These are phyloP conservation scores for Hippophae tibetana DNA, from an alignment of 306 rosid species.

Conservation along the genomic window DNA sequence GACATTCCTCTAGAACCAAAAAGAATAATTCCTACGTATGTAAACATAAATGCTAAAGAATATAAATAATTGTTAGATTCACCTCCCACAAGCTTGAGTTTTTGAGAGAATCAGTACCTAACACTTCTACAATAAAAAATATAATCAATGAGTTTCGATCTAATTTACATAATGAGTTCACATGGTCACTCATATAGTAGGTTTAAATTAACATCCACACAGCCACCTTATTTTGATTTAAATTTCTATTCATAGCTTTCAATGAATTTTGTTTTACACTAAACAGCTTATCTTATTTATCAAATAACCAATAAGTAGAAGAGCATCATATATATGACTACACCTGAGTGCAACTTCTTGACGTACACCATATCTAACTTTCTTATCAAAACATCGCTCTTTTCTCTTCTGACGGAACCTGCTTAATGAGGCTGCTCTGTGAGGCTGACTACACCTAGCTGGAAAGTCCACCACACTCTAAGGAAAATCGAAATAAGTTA, in stretches of 20 bases:
- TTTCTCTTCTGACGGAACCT: constrained; percentile 92
- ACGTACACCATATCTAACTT: constrained; percentile 91
- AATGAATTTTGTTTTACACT: not conserved
- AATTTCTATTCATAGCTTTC: not conserved
- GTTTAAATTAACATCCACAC: not conserved
- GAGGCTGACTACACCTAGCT: constrained; percentile 57
- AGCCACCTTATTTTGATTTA: not conserved
- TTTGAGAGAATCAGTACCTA: no score
- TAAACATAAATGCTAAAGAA: no score
- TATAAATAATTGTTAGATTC: no score
- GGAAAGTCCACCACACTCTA: constrained; percentile 53
- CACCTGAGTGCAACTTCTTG: constrained; percentile 98
- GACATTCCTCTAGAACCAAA: no score
- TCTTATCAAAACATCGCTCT: constrained; percentile 85
- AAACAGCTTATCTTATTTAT: constrained; percentile 5
- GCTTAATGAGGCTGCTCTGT: constrained; percentile 68
- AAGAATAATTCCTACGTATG: no score
- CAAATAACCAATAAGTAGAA: constrained; percentile 12
- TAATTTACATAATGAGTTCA: no score
- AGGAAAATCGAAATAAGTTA: constrained; percentile 11
- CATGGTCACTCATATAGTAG: not conserved
- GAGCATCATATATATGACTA: constrained; percentile 17
- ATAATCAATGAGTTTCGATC: no score
- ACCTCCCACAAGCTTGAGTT: no score
- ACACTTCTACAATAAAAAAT: no score